Evolutionary conservation across 225 moss, liverwort and hornwort genomes (phyloP), one percentile per base, ranked within the genome.

Genomic region (Neckera pumila): DNA sequence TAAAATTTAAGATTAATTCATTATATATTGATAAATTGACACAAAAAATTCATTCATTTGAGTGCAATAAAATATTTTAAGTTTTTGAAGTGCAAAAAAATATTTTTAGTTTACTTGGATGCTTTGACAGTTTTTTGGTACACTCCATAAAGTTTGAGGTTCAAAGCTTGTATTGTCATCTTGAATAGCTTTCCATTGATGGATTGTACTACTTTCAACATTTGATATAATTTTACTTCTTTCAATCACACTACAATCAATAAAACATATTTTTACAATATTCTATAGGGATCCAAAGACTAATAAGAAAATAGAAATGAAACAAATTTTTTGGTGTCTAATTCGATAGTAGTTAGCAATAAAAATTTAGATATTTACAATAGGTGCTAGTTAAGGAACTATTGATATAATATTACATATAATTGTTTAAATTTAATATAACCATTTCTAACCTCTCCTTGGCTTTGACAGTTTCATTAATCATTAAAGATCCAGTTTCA

Each of bases 101-200:
- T 18, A 17, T 42, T 70, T 19, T 53, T 30, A 26, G 10, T 25
- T 77, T 77, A 97, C 97, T 84, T 94, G 85, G 7, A 88, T 58
- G 34, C 84, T 92, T 57, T 86, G 91, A 65, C 80, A 77, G 25
- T 89, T 92, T 78, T 86, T 91, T 81, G 89, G 89, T 63, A 89
- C 70, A 22, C 61, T 92, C 92, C 90, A 89, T 9, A 85, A 90
- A 59, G 88, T 89, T 78, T 90, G 85, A 22, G 84, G 51, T 42
- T 69, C 82, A 78, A 92, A 88, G 64, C 86, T 89, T 83, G 74
- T 82, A 64, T 91, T 90, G 31, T 90, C 92, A 86, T 93, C 92
- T 86, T 94, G 90, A 66, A 85, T 87, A 62, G 87, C 85, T 38
- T 93, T 92, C 90, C 83, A 90, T 65, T 83, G 79, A 18, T 0